These are phyloP conservation scores for Asterophora lycoperdoides DNA, from an alignment of 768 basidiomycete species.

Conservation along the genomic window DNA sequence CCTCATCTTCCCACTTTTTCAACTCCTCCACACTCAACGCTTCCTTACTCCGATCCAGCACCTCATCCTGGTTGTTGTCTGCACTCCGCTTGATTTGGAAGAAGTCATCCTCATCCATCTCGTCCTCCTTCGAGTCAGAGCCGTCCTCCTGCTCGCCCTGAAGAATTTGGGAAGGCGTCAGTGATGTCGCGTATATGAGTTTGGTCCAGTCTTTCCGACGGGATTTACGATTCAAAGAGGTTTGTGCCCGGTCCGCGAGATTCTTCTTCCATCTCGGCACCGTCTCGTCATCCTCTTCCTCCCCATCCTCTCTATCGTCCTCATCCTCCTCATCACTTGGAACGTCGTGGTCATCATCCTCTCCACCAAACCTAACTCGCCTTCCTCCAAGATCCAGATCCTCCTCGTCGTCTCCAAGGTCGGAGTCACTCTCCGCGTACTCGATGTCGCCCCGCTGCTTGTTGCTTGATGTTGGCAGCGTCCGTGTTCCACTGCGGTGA, in stretches of 20 bases:
- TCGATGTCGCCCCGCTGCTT: slow-evolving; percentile 43
- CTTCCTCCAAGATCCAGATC: slow-evolving; percentile 20
- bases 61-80: slow-evolving; percentile 39
- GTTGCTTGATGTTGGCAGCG: slow-evolving; percentile 31
- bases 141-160: slow-evolving; percentile 28
- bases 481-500: slow-evolving; percentile 42
- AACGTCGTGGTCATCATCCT: slow-evolving; percentile 38
- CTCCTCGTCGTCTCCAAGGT: slow-evolving; percentile 47
- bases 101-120: slow-evolving; percentile 62
- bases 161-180: slow-evolving; percentile 68
- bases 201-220: slow-evolving; percentile 75
- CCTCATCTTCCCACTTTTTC: slow-evolving; percentile 81
- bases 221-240: slow-evolving; percentile 34
- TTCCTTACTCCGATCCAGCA: slow-evolving; percentile 69
- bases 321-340: slow-evolving; percentile 38
- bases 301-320: slow-evolving; percentile 33
- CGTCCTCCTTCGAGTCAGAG: slow-evolving; percentile 20
- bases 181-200: slow-evolving; percentile 70
- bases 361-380: slow-evolving; percentile 37
- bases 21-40: slow-evolving; percentile 44
- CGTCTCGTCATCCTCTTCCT: slow-evolving; percentile 34
- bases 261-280: slow-evolving; percentile 75
- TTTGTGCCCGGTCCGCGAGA: slow-evolving; percentile 42
- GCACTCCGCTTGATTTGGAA: slow-evolving; percentile 54
- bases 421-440: slow-evolving; percentile 80